Percentiles rank a stretch among this genome's conserved stretches.
Evolutionary conservation across 2,329 filamentous ascomycete genomes (phyloP).

Genomic region (Fusarium heterosporum): DNA sequence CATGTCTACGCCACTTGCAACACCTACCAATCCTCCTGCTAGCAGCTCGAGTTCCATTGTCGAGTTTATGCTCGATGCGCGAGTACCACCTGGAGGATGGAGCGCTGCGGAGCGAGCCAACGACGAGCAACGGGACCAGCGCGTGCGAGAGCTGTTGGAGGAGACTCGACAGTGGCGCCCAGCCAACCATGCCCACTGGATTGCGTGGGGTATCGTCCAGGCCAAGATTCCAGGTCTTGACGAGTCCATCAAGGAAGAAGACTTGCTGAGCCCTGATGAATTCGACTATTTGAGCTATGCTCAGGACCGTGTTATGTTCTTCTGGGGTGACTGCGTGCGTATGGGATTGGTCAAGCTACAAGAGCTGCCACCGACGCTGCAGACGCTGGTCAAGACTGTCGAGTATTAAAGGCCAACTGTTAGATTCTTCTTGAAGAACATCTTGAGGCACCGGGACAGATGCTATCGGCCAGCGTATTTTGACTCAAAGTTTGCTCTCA

Average conservation of each 20-base stretch:
- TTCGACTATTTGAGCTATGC: constrained; percentile 96
- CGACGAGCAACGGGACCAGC: constrained; percentile 73
- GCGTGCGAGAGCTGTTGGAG: constrained; percentile 76
- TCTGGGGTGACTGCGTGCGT: constrained; percentile 89
- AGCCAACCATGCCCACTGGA: constrained; percentile 90
- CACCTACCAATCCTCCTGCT: constrained; percentile 47
- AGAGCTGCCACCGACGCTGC: constrained; percentile 79
- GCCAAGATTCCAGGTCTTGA: constrained; percentile 84
- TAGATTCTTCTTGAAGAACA: neutral
- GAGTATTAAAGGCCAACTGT: constrained; percentile 62
- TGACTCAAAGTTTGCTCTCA: neutral
- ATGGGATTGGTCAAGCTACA: constrained; percentile 80
- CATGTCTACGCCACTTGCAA: constrained; percentile 51
- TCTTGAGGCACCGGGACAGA: neutral
- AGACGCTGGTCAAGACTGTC: constrained; percentile 74
- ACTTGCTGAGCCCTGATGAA: constrained; percentile 63
- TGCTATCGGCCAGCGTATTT: constrained; percentile 22
- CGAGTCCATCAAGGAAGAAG: constrained; percentile 52
- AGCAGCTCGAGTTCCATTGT: constrained; percentile 68
- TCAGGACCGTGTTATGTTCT: constrained; percentile 89
- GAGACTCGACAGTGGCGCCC: constrained; percentile 88
- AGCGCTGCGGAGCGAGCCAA: constrained; percentile 65
- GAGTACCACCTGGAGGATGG: constrained; percentile 66
- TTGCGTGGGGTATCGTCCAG: constrained; percentile 96
- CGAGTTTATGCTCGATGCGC: constrained; percentile 87